phyloP scores from a whole-genome alignment of 2,329 filamentous ascomycete species.

The Aspergillus clavatus region DNA sequence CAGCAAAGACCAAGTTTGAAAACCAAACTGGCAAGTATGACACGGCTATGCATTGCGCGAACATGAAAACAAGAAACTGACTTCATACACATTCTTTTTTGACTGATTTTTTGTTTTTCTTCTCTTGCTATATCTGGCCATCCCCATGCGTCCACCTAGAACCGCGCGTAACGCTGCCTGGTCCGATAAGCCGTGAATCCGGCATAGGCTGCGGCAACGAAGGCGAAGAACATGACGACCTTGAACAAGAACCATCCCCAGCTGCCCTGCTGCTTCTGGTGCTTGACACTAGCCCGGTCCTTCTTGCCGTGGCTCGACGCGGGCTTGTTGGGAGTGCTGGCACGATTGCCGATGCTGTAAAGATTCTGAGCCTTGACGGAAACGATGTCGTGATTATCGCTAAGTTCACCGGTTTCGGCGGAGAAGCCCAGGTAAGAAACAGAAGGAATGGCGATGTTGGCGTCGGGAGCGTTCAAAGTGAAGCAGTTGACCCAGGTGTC shows the following conservation, averaged over 20 bases:
- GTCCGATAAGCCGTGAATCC: slow-evolving; percentile 80
- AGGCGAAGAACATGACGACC: slow-evolving; percentile 68
- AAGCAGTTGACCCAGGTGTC: slow-evolving; percentile 89
- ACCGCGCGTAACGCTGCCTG: slow-evolving; percentile 46
- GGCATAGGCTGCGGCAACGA: slow-evolving; percentile 70
- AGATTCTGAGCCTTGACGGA: slow-evolving; percentile 81
- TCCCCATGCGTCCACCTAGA: slow-evolving; percentile 19
- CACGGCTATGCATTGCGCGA: slow-evolving; percentile 18
- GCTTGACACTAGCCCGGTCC: slow-evolving; percentile 18
- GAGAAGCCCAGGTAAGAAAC: slow-evolving; percentile 62
- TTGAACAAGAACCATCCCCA: slow-evolving; percentile 77
- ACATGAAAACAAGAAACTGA: slow-evolving; percentile 10
- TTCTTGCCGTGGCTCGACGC: slow-evolving; percentile 18
- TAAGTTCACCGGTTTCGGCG: slow-evolving; percentile 86
- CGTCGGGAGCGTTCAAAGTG: slow-evolving; percentile 56
- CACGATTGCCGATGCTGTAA: slow-evolving; percentile 58
- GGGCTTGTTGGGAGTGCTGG: slow-evolving; percentile 22
- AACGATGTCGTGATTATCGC: slow-evolving; percentile 96
- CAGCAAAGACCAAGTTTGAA: too few species aligned
- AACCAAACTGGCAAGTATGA: slow-evolving; percentile 13
- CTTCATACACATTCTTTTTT: slow-evolving; percentile 8
- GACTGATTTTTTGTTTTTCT: too few species aligned
- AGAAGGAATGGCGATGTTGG: slow-evolving; percentile 71
- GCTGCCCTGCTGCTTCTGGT: slow-evolving; percentile 39
- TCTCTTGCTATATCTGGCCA: not conserved